Conservation (phyloP, 805 yeast species). For the Diddensiella transvaalensis region DNA sequence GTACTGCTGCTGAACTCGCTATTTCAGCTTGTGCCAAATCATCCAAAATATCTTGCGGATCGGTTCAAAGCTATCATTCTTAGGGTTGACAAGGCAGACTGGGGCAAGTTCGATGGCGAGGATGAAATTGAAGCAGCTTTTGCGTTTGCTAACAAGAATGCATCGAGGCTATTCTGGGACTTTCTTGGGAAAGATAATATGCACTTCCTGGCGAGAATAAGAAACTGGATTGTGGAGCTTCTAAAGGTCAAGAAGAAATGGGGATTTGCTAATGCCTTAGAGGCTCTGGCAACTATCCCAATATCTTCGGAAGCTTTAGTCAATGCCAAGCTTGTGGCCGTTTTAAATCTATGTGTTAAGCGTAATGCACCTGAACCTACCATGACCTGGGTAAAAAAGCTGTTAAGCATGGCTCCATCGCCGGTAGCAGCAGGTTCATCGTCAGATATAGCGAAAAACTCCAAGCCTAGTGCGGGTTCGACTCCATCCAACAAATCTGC, state of each 20-base stretch:
- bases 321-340: not conserved
- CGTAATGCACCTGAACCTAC: not conserved
- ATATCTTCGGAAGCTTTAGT: not conserved
- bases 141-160: conserved; percentile 9
- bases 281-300: conserved; percentile 9
- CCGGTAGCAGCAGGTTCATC: not conserved
- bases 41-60: not conserved
- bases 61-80: not conserved
- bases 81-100: conserved; percentile 1
- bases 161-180: conserved; percentile 15
- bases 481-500: not conserved
- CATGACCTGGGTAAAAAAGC: not conserved
- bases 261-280: conserved; percentile 3
- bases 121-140: conserved; percentile 18
- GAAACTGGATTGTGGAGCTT: conserved; percentile 19
- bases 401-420: not conserved
- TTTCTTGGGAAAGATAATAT: conserved; percentile 3
- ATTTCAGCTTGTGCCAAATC: not conserved
- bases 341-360: not conserved
- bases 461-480: not conserved
- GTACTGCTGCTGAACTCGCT: not conserved
- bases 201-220: conserved; percentile 14
- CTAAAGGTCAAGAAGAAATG: conserved; percentile 6
- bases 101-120: conserved; percentile 4
- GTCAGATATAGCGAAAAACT: not conserved